Conservation (phyloP, 345 rosid species). For the Dimocarpus longan region DNA sequence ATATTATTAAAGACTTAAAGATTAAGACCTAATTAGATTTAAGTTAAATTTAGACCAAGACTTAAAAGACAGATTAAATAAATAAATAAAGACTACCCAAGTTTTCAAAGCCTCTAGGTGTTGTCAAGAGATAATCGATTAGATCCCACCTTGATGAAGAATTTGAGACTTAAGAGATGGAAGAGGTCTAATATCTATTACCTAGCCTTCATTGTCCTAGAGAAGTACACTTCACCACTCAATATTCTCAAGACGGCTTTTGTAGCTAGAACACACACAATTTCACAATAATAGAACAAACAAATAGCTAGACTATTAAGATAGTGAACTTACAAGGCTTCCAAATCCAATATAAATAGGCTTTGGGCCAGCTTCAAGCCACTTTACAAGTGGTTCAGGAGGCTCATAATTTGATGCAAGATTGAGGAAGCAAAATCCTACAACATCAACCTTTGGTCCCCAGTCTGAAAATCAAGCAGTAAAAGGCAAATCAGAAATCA, state of each 20-base stretch:
- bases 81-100: not conserved
- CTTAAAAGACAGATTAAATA: not conserved
- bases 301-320: not conserved
- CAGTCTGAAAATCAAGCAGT: conserved; percentile 59
- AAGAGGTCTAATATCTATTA: not conserved
- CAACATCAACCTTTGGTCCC: conserved; percentile 96
- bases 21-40: not conserved
- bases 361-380: conserved; percentile 90
- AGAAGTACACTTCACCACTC: not conserved
- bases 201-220: not conserved
- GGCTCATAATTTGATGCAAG: conserved; percentile 97
- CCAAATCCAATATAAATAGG: conserved; percentile 98
- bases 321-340: conserved; percentile 82
- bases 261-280: not conserved
- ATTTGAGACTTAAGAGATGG: not conserved
- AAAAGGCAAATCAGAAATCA: conserved; percentile 19
- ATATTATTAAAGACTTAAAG: not conserved
- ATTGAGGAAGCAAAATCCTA: conserved; percentile 98
- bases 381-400: conserved; percentile 76
- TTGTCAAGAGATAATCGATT: not conserved
- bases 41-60: not conserved
- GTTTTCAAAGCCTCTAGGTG: not conserved
- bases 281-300: conserved; percentile 5
- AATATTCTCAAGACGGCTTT: conserved; percentile 3
- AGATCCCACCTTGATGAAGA: conserved; percentile 2